Percentiles rank a stretch among this genome's conserved stretches.
These are phyloP conservation scores for Plasmodium gaboni DNA, from an alignment of 169 alveolate species.

Conservation along the genomic window DNA sequence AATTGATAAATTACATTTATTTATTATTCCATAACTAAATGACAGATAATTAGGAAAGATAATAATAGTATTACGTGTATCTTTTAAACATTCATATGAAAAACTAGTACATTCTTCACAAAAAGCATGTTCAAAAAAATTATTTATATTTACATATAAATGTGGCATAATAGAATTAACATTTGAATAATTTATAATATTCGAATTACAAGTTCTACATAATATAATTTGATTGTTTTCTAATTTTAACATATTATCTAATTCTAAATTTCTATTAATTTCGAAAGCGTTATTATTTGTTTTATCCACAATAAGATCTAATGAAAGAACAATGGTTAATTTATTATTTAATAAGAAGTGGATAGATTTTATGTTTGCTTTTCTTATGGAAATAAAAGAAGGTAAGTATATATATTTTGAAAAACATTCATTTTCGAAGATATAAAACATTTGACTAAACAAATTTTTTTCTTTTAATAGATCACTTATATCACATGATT, in stretches of 20 bases:
- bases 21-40: conserved; percentile 37
- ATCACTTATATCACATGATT: conserved; percentile 8
- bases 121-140: conserved; percentile 66
- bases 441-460: conserved; percentile 4
- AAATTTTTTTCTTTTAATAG: conserved; percentile 8
- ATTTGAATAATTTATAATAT: conserved; percentile 21
- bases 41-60: conserved; percentile 42
- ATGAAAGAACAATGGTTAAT: conserved; percentile 17
- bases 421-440: conserved; percentile 1
- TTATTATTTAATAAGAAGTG: conserved; percentile 32
- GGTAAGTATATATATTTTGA: conserved; percentile 41
- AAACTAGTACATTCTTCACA: conserved; percentile 62
- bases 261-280: conserved; percentile 35
- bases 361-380: conserved; percentile 38
- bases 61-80: conserved; percentile 25
- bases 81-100: conserved; percentile 35
- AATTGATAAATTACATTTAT: conserved; percentile 19
- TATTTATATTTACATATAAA: conserved; percentile 17
- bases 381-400: conserved; percentile 27
- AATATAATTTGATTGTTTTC: conserved; percentile 5
- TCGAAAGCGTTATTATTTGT: conserved; percentile 19
- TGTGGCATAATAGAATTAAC: conserved; percentile 62
- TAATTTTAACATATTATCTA: conserved; percentile 52
- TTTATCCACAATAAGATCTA: conserved; percentile 34
- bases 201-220: conserved; percentile 33